These are phyloP conservation scores for Elymus sibiricus DNA, from an alignment of 176 grass and related monocot genomes.

Conservation along the genomic window DNA sequence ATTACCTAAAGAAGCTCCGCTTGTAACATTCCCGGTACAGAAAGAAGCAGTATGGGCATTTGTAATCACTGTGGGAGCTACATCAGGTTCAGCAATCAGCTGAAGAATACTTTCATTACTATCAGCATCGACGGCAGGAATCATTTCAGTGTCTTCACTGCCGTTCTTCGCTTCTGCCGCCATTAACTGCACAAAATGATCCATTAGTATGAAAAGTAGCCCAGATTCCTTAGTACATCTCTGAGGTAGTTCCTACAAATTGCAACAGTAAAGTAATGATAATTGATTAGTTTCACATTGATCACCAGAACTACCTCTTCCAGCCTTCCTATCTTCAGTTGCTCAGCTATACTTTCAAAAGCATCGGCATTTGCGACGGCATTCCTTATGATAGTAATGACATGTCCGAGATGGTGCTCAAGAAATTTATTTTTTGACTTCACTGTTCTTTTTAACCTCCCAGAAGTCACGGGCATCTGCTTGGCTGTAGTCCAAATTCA, in stretches of 20 bases:
- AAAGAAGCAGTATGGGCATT: conserved; percentile 26
- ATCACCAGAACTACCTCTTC: conserved; percentile 50
- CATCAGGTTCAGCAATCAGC: conserved; percentile 22
- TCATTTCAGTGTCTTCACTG: conserved; percentile 35
- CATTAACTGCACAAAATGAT: conserved; percentile 36
- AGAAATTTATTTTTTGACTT: conserved; percentile 66
- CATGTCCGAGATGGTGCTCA: conserved; percentile 49
- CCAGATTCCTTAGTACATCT: neutral
- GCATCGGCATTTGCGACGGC: conserved; percentile 57
- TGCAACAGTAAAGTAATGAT: conserved; percentile 15
- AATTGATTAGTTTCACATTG: neutral
- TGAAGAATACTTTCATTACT: conserved; percentile 17
- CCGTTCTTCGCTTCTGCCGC: conserved; percentile 1
- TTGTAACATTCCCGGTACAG: conserved; percentile 18
- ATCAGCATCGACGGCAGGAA: conserved; percentile 40
- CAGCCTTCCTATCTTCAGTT: conserved; percentile 55
- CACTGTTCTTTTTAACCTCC: conserved; percentile 54
- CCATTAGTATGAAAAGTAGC: conserved; percentile 10
- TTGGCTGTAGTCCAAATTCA: conserved; percentile 52
- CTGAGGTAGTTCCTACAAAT: conserved; percentile 1
- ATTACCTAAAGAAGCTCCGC: conserved; percentile 15
- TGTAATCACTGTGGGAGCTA: conserved; percentile 28
- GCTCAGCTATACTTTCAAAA: conserved; percentile 65
- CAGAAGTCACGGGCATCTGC: conserved; percentile 75
- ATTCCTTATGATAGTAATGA: conserved; percentile 58